Evolutionary conservation across 2,329 filamentous ascomycete species (phyloP).

Genomic region (Diaporthe eres): DNA sequence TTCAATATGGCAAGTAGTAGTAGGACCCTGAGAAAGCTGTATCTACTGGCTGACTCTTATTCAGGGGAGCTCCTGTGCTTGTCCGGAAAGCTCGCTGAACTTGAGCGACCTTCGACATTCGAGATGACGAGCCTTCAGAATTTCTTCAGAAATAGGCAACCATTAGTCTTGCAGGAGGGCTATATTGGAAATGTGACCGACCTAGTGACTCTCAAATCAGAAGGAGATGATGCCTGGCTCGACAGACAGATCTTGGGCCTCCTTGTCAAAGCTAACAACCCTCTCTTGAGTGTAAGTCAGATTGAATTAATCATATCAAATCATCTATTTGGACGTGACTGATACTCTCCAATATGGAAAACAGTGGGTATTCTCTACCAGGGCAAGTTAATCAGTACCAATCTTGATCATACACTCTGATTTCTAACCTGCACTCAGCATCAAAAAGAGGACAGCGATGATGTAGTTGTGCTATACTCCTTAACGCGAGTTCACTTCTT

Average conservation of each 20-base stretch:
- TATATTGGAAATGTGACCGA: neutral
- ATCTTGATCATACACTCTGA: rapidly evolving
- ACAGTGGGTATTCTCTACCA: slow-evolving; percentile 6
- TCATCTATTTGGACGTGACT: too few species aligned
- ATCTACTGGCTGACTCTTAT: neutral
- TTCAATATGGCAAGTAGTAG: neutral
- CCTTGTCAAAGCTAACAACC: neutral
- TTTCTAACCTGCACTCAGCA: too few species aligned
- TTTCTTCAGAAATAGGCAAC: neutral
- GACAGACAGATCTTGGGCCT: slow-evolving; percentile 10
- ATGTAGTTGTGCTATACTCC: neutral
- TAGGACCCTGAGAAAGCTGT: rapidly evolving
- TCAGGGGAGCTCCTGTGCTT: slow-evolving; percentile 20
- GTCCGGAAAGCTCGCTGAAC: neutral
- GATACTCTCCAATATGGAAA: neutral
- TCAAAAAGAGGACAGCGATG: too few species aligned
- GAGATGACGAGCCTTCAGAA: neutral
- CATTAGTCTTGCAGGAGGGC: neutral
- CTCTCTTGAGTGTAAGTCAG: neutral
- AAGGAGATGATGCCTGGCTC: slow-evolving; percentile 21
- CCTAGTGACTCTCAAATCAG: neutral
- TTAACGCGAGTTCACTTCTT: neutral
- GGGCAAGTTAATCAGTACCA: neutral
- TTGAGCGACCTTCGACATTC: slow-evolving; percentile 3
- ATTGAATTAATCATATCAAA: too few species aligned